phyloP scores from a whole-genome alignment of 2,329 filamentous ascomycete species.

The Aspergillus sojae region DNA sequence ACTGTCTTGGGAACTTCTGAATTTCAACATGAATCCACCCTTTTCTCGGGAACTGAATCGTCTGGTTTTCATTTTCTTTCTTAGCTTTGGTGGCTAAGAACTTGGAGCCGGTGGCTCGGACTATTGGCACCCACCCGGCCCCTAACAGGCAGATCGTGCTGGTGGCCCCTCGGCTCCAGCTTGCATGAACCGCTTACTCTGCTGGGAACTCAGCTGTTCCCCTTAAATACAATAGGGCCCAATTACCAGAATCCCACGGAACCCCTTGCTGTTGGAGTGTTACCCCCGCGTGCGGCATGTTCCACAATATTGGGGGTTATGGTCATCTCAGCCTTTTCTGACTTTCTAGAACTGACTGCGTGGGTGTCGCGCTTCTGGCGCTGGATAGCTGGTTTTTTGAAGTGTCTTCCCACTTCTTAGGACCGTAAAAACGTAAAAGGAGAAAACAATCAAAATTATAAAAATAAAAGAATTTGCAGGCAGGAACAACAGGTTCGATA shows the following conservation, averaged over 20 bases:
- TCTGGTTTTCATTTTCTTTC: background rate
- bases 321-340: background rate
- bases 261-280: conserved; percentile 31
- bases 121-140: conserved; percentile 27
- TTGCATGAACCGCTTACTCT: conserved; percentile 28
- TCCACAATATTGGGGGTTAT: conserved; percentile 24
- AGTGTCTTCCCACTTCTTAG: background rate
- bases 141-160: conserved; percentile 29
- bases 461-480: background rate
- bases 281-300: conserved; percentile 35
- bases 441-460: background rate
- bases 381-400: background rate
- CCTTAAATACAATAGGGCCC: background rate
- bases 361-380: conserved; percentile 1
- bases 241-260: conserved; percentile 9
- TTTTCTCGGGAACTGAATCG: background rate
- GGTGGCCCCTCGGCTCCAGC: conserved; percentile 23
- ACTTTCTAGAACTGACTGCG: background rate
- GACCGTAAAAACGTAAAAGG: background rate
- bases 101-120: conserved; percentile 17
- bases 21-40: background rate
- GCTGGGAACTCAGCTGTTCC: conserved; percentile 16
- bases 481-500: background rate
- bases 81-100: conserved; percentile 16
- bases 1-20: background rate